Conservation (phyloP, 495 filamentous ascomycete genomes). For the Lasiosphaeriaceae sp. region DNA sequence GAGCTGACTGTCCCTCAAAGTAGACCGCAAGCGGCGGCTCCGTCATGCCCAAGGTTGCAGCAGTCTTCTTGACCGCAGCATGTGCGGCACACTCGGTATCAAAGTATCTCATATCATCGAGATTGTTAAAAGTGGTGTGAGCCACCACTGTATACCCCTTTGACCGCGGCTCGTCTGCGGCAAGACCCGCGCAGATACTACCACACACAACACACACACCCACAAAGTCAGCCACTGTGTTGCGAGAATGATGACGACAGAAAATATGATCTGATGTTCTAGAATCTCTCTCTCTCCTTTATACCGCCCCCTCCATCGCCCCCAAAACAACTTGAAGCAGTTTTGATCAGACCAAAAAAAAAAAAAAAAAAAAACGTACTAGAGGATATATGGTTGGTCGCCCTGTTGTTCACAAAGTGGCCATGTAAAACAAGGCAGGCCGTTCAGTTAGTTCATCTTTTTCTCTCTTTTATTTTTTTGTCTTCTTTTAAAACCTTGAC, state of each 20-base stretch:
- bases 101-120: conserved; percentile 70
- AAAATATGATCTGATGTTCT: no score
- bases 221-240: not conserved
- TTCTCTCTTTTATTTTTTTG: not conserved
- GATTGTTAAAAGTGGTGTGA: conserved; percentile 54
- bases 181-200: conserved; percentile 38
- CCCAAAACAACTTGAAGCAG: no score
- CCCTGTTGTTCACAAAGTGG: no score
- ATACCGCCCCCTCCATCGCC: no score
- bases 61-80: conserved; percentile 50
- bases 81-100: conserved; percentile 63
- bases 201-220: not conserved
- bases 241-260: no score
- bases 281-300: no score
- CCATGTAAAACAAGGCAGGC: no score
- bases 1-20: conserved; percentile 30
- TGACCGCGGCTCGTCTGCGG: conserved; percentile 51
- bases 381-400: conserved; percentile 63
- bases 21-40: conserved; percentile 48
- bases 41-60: conserved; percentile 30
- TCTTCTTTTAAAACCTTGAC: no score
- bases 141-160: conserved; percentile 62
- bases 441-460: not conserved
- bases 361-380: conserved; percentile 7
- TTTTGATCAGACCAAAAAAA: no score